Evolutionary conservation across 1,284 basidiomycete species (phyloP).

Genomic region (Fomitiporia mediterranea): DNA sequence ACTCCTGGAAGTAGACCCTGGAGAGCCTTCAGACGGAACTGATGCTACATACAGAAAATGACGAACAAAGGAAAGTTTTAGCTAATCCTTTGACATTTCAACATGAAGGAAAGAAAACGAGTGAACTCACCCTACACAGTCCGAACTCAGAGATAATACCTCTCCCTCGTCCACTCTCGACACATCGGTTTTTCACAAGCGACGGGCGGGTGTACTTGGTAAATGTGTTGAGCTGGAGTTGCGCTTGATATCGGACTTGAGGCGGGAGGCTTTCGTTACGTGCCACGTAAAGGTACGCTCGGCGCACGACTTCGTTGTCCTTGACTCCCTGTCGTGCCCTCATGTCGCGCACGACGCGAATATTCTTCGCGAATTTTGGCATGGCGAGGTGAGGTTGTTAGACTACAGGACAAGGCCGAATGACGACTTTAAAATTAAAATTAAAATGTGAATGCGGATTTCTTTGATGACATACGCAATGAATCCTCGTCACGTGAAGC

Average conservation of each 20-base stretch:
- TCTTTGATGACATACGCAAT: too few species aligned
- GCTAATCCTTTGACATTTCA: neutral
- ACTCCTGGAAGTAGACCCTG: slow-evolving; percentile 81
- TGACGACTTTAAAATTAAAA: too few species aligned
- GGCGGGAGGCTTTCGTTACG: slow-evolving; percentile 81
- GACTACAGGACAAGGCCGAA: neutral
- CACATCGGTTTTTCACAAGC: slow-evolving; percentile 85
- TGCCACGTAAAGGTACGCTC: slow-evolving; percentile 87
- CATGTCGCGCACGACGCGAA: slow-evolving; percentile 70
- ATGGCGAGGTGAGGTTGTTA: slow-evolving; percentile 22
- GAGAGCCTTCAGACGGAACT: slow-evolving; percentile 83
- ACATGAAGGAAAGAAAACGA: slow-evolving; percentile 10
- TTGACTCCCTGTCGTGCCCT: slow-evolving; percentile 68
- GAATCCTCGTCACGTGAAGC: too few species aligned
- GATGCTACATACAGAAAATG: slow-evolving; percentile 51
- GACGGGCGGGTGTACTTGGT: slow-evolving; percentile 77
- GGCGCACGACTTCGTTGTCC: slow-evolving; percentile 73
- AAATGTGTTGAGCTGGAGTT: slow-evolving; percentile 88
- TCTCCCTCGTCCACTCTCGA: slow-evolving; percentile 78
- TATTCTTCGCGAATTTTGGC: slow-evolving; percentile 36
- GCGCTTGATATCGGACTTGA: slow-evolving; percentile 92
- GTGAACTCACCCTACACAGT: slow-evolving; percentile 76
- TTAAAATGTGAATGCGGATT: too few species aligned
- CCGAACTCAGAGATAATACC: slow-evolving; percentile 89
- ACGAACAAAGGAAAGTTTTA: neutral